Percentiles rank a stretch among this genome's conserved stretches.
These are phyloP conservation scores for Kwoniella heveanensis DNA, from an alignment of 768 basidiomycete genomes.

Conservation along the genomic window DNA sequence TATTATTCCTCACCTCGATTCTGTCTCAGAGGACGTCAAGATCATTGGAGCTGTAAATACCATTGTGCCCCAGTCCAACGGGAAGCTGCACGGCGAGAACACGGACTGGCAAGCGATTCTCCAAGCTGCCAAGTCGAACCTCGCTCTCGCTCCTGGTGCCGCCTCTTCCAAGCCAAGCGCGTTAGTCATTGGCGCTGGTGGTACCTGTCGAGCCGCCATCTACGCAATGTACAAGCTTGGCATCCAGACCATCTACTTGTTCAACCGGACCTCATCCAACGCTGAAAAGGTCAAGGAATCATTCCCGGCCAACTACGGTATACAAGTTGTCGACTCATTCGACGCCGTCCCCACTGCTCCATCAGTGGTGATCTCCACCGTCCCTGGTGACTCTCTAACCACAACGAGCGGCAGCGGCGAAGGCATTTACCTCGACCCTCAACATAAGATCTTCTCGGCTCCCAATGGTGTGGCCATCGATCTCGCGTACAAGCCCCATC, in stretches of 20 bases:
- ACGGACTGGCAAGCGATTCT: constrained; percentile 93
- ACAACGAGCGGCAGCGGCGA: constrained; percentile 57
- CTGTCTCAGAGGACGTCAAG: constrained; percentile 75
- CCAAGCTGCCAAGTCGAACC: constrained; percentile 57
- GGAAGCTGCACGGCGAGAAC: constrained; percentile 83
- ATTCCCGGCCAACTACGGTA: constrained; percentile 67
- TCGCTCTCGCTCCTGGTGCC: constrained; percentile 56
- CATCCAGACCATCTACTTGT: constrained; percentile 74
- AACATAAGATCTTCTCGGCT: constrained; percentile 61
- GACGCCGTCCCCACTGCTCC: constrained; percentile 60
- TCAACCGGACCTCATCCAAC: constrained; percentile 77
- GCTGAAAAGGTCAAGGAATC: constrained; percentile 69
- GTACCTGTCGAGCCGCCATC: constrained; percentile 90
- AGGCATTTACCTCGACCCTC: constrained; percentile 56
- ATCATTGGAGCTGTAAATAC: constrained; percentile 96
- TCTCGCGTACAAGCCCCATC: constrained; percentile 88
- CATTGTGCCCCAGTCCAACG: constrained; percentile 63
- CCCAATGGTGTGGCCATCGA: constrained; percentile 76
- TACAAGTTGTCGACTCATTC: constrained; percentile 64
- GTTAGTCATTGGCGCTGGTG: constrained; percentile 91
- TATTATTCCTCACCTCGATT: constrained; percentile 78
- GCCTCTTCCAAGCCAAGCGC: constrained; percentile 62
- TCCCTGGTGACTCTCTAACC: constrained; percentile 66
- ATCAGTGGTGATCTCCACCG: constrained; percentile 80
- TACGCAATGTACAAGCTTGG: constrained; percentile 78